Base-by-base conservation (phyloP, 2,329 filamentous ascomycete genomes). In the Curvularia lunata region DNA sequence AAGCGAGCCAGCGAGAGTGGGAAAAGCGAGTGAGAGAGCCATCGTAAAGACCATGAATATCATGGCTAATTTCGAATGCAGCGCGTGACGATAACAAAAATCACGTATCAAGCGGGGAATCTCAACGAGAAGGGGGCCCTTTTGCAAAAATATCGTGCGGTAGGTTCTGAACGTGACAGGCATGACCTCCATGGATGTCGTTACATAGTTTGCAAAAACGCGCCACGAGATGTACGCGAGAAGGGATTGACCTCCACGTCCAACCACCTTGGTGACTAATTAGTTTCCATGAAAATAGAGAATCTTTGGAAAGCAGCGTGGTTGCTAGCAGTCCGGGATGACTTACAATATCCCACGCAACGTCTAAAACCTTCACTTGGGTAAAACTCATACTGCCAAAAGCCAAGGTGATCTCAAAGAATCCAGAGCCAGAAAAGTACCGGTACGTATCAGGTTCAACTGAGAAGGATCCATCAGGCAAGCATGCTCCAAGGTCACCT, bases 391-490 rank as follows among this genome's bases (percentile, higher is more conserved):
- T 45, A 0, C 43, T 19, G 0, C 67, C 64, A 25, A 45, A 56
- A 3, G 41, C 64, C 1, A 72, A 5, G 0, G 58, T 68, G n/a
- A 72, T 67, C 16, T 70, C 54, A 7, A 71, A 72, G 21, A 70
- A 64, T 0, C 62, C 58, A 0, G 61, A 62, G 2, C 13, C 2
- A 3, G 21, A 50, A 58, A 66, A 65, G 10, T 55, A 61, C 18
- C 40, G 45, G 34, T 45, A 69, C 0, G n/a, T 10, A 1, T 28
- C n/a, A 2, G 65, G 49, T 23, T 59, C 19, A 4, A 56, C 5
- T 1, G 28, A 0, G 25, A 67, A 66, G 1, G 34, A 21, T 1
- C 52, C 54, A 49, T 67, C 65, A 1, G 65, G 62, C 16, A 54
- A 38, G 37, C 60, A 65, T 1, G 60, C 50, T 7, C 6, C 19